phyloP scores from a whole-genome alignment of 768 basidiomycete genomes.

The Psilocybe subaeruginosa region DNA sequence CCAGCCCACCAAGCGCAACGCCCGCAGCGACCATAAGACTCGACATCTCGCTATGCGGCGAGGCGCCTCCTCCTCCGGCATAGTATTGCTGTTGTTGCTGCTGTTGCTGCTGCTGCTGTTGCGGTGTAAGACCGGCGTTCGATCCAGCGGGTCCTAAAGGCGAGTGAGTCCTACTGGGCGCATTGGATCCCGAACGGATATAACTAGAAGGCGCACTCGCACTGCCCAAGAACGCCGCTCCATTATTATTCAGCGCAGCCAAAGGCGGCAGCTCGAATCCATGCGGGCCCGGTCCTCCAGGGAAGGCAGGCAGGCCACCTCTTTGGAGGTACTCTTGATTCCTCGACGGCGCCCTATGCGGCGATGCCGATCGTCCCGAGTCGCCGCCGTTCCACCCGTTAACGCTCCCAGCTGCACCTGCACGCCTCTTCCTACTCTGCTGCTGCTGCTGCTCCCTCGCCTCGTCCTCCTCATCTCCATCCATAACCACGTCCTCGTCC shows the following conservation, averaged over 20 bases:
- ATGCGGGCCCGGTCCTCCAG: constrained; percentile 23
- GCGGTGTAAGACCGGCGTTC: constrained; percentile 15
- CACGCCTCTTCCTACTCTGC: constrained; percentile 24
- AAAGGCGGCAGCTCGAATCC: constrained; percentile 71
- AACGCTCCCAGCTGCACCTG: constrained; percentile 15
- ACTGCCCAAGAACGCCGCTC: constrained; percentile 35
- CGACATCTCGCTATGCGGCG: constrained; percentile 29
- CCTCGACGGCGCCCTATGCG: constrained; percentile 28
- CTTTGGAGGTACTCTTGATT: constrained; percentile 16
- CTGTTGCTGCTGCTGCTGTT: neutral
- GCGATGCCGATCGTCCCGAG: constrained; percentile 38
- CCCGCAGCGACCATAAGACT: constrained; percentile 37
- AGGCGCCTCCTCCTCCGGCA: constrained; percentile 12
- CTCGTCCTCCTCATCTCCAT: constrained; percentile 39
- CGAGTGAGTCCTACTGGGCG: constrained; percentile 75
- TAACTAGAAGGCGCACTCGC: constrained; percentile 55
- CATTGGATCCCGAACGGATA: constrained; percentile 64
- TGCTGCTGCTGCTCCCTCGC: constrained; percentile 9
- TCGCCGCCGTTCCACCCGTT: constrained; percentile 35
- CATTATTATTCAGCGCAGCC: constrained; percentile 37
- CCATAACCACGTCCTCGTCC: constrained; percentile 54
- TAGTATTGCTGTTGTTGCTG: constrained; percentile 25
- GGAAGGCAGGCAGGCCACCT: constrained; percentile 11
- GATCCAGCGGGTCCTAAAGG: constrained; percentile 54
- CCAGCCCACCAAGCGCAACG: constrained; percentile 38